Conservation (phyloP, 202 grass and related monocot species). For the Alloteropsis angusta region DNA sequence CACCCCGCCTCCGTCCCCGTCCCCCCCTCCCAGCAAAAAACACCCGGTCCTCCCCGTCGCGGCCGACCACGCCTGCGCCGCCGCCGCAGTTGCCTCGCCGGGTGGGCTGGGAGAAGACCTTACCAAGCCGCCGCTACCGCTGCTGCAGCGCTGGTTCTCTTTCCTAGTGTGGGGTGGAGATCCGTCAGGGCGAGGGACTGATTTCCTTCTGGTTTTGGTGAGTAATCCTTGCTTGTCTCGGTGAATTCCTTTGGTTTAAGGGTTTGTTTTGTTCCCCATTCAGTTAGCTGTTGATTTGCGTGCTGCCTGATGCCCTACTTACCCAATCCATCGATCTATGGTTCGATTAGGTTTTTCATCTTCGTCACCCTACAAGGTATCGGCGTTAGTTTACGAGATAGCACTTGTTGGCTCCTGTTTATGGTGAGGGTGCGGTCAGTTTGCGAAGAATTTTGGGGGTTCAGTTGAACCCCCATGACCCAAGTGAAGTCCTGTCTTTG, state of each 20-base stretch:
- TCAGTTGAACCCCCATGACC: neutral
- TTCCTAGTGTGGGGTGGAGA: neutral
- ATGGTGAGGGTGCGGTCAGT: neutral
- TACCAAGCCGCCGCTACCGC: neutral
- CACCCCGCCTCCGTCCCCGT: too few relatives aligned
- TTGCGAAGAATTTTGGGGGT: neutral
- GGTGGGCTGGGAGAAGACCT: neutral
- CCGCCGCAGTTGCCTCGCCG: neutral
- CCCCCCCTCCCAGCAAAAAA: neutral
- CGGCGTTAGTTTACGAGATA: neutral
- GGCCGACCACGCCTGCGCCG: neutral
- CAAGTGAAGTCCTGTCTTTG: slow-evolving; percentile 1
- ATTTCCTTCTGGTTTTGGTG: neutral
- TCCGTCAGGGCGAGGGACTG: neutral
- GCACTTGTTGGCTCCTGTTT: neutral
- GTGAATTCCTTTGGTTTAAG: neutral
- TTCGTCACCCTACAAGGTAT: neutral
- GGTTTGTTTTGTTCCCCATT: neutral
- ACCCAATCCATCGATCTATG: neutral
- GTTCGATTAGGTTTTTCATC: neutral
- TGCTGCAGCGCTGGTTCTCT: neutral
- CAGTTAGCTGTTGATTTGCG: neutral
- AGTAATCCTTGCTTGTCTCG: neutral
- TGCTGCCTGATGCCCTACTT: neutral
- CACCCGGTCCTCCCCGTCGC: neutral